Evolutionary conservation across 1,139 yeast genomes (phyloP).

Genomic region (Spathaspora jeffriesii): DNA sequence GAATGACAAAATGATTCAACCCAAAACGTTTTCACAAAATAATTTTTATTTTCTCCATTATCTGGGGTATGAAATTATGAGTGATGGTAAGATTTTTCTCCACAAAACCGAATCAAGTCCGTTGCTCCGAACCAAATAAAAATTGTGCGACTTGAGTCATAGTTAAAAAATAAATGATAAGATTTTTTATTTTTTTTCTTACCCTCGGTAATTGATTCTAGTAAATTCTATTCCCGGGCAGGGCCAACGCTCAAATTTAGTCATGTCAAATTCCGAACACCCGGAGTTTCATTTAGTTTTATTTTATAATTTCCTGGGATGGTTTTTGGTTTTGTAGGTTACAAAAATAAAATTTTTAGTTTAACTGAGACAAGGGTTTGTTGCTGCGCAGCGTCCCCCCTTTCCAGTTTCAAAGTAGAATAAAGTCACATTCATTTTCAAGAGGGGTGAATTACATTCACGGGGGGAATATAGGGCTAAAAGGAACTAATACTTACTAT

Average conservation of each 20-base stretch:
- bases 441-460: not conserved
- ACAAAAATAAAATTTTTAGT: not conserved
- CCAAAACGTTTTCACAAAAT: not conserved
- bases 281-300: not conserved
- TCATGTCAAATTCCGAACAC: not conserved
- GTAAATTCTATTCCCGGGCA: not conserved
- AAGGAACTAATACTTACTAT: not conserved
- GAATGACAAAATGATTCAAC: not conserved
- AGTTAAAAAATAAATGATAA: not conserved
- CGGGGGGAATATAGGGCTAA: not conserved
- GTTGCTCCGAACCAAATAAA: slow-evolving; percentile 6
- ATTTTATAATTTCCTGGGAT: not conserved
- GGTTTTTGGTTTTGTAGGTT: not conserved
- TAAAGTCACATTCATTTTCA: not conserved
- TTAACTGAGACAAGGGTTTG: not conserved
- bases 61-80: slow-evolving; percentile 1
- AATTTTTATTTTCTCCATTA: not conserved
- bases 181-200: not conserved
- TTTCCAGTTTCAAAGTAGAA: not conserved
- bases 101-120: slow-evolving; percentile 5
- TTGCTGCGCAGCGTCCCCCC: not conserved
- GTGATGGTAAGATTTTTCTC: slow-evolving; percentile 1
- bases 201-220: not conserved
- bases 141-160: not conserved
- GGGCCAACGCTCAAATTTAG: not conserved